phyloP scores from a whole-genome alignment of 768 basidiomycete genomes.

The Heimioporus sp. region DNA sequence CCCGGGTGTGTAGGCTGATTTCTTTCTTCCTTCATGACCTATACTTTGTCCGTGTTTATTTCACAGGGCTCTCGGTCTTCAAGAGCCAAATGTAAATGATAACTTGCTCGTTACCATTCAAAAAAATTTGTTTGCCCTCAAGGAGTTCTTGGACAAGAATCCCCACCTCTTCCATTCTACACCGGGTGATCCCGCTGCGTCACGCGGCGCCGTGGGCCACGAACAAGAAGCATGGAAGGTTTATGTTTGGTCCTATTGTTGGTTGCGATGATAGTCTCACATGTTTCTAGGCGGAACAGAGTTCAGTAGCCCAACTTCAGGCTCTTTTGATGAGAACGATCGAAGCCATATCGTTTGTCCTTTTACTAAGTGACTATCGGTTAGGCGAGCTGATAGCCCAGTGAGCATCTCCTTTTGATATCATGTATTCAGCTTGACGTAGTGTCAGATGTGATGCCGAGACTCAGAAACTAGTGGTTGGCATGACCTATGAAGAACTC shows the following conservation, averaged over 20 bases:
- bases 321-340: conserved; percentile 79
- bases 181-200: conserved; percentile 63
- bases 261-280: conserved; percentile 8
- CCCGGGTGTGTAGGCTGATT: conserved; percentile 43
- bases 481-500: conserved; percentile 82
- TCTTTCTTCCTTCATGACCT: not conserved
- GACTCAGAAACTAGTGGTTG: conserved; percentile 63
- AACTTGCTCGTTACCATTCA: conserved; percentile 65
- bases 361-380: conserved; percentile 89
- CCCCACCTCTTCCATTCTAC: conserved; percentile 83
- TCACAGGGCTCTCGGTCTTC: conserved; percentile 41
- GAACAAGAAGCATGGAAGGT: conserved; percentile 94
- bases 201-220: conserved; percentile 50
- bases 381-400: conserved; percentile 80
- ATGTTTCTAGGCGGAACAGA: conserved; percentile 66
- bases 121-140: conserved; percentile 74
- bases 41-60: not conserved
- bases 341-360: conserved; percentile 91
- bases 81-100: conserved; percentile 65
- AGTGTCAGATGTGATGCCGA: conserved; percentile 64
- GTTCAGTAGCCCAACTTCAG: conserved; percentile 74
- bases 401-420: conserved; percentile 42
- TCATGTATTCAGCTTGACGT: conserved; percentile 5
- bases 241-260: conserved; percentile 4
- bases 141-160: conserved; percentile 76